Conservation (phyloP, 371 early-diverging fungal species). For the Mucor velutinosus region DNA sequence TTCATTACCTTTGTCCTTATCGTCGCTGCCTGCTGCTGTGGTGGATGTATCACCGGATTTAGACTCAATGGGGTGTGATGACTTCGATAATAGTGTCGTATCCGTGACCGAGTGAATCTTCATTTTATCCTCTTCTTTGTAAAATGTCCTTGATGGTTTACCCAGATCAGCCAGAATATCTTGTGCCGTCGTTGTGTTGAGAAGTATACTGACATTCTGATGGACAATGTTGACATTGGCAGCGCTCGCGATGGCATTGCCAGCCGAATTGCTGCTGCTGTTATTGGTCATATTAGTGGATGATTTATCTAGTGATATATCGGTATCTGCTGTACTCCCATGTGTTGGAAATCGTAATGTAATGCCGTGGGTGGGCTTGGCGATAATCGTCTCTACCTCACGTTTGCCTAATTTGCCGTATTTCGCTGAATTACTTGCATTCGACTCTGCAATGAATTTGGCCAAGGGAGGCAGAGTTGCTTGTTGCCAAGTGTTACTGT, state of each 20-base stretch:
- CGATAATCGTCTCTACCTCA: conserved; percentile 55
- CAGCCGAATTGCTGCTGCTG: neutral
- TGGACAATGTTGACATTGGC: conserved; percentile 17
- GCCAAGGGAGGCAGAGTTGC: conserved; percentile 49
- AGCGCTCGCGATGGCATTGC: neutral
- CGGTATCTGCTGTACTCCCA: conserved; percentile 18
- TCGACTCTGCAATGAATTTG: conserved; percentile 47
- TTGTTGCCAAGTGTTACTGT: conserved; percentile 51
- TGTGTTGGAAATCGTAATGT: conserved; percentile 39
- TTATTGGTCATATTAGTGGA: neutral
- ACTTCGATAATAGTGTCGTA: conserved; percentile 6
- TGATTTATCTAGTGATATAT: conserved; percentile 20
- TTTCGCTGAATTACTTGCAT: conserved; percentile 36
- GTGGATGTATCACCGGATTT: conserved; percentile 10
- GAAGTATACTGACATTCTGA: conserved; percentile 38
- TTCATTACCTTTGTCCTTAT: conserved; percentile 36
- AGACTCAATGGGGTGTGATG: conserved; percentile 18
- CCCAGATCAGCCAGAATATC: conserved; percentile 75
- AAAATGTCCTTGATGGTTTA: conserved; percentile 61
- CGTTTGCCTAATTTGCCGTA: conserved; percentile 41
- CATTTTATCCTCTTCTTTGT: conserved; percentile 78
- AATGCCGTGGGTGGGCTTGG: conserved; percentile 49
- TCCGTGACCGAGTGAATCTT: conserved; percentile 61
- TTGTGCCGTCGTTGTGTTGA: conserved; percentile 61
- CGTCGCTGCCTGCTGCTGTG: conserved; percentile 16